phyloP scores from a whole-genome alignment of 441 rosid species.

The Populus hybrid region DNA sequence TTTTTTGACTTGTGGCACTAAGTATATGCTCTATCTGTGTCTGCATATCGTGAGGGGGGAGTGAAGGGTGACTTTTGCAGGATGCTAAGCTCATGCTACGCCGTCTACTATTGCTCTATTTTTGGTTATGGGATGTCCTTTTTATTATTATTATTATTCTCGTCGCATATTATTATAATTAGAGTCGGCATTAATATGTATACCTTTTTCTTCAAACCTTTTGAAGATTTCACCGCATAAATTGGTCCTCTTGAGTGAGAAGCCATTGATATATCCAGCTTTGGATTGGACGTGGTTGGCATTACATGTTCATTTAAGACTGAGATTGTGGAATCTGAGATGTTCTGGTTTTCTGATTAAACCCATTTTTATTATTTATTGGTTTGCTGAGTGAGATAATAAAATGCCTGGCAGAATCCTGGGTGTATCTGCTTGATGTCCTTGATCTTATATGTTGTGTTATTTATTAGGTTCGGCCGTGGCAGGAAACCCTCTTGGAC shows the following conservation, averaged over 20 bases:
- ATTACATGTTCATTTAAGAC: constrained; percentile 11
- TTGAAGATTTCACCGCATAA: constrained; percentile 32
- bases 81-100: constrained; percentile 21
- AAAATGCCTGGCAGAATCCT: not conserved
- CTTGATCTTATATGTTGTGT: not conserved
- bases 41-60: not conserved
- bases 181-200: constrained; percentile 24
- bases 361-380: not conserved
- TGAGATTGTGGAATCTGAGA: constrained; percentile 6
- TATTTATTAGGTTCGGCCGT: not conserved
- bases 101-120: constrained; percentile 6
- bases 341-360: not conserved
- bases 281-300: constrained; percentile 2
- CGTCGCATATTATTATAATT: not conserved
- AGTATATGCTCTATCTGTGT: not conserved
- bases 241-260: constrained; percentile 15
- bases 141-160: not conserved
- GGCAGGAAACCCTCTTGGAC: not conserved
- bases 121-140: constrained; percentile 7
- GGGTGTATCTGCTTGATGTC: not conserved
- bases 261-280: constrained; percentile 18
- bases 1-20: constrained; percentile 6
- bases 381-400: not conserved
- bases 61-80: constrained; percentile 12
- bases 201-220: constrained; percentile 21